Evolutionary conservation across 176 grass and related monocot species (phyloP).

Genomic region (Zoysia japonica): DNA sequence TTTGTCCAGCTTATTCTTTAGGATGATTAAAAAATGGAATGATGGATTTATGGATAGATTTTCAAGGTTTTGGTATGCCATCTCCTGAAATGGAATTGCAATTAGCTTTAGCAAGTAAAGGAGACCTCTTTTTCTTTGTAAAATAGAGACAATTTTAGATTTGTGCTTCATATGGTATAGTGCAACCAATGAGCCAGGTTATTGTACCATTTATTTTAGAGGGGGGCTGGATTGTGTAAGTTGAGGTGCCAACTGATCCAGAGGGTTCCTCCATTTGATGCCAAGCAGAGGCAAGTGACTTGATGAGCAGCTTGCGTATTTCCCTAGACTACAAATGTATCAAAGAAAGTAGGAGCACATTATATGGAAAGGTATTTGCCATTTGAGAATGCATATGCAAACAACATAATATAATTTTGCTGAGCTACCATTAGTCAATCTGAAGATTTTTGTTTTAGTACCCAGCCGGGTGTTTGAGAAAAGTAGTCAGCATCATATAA

Average conservation of each 20-base stretch:
- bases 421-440: neutral
- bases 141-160: neutral
- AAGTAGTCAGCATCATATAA: neutral
- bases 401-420: neutral
- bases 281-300: neutral
- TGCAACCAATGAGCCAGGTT: neutral
- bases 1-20: neutral
- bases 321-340: neutral
- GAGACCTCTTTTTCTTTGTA: neutral
- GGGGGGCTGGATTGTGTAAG: neutral
- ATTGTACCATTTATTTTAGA: neutral
- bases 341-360: neutral
- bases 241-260: neutral
- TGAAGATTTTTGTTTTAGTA: neutral
- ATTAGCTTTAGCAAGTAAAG: neutral
- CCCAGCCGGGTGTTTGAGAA: neutral
- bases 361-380: neutral
- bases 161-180: neutral
- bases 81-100: neutral
- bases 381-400: neutral
- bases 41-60: neutral
- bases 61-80: neutral
- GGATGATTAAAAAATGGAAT: slow-evolving; percentile 4
- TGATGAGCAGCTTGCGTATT: neutral
- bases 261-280: neutral